These are phyloP conservation scores for Fusarium beomiforme DNA, from an alignment of 2,329 filamentous ascomycete genomes.

Conservation along the genomic window DNA sequence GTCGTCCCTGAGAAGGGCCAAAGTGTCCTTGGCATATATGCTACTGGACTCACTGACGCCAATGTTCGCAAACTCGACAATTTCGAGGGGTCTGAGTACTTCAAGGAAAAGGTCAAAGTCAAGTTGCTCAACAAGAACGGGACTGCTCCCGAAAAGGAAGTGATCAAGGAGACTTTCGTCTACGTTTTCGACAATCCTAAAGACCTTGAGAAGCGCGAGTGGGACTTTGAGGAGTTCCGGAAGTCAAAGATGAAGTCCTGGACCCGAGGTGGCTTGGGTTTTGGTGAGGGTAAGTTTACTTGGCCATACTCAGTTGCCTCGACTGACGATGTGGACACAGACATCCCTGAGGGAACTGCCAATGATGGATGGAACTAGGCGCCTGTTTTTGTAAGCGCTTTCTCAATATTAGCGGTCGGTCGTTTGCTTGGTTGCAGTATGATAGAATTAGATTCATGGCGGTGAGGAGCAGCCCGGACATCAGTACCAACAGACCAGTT, in stretches of 20 bases:
- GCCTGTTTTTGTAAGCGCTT: constrained; percentile 31
- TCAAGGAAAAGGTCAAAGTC: constrained; percentile 63
- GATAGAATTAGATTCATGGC: constrained; percentile 8
- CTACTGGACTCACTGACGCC: constrained; percentile 79
- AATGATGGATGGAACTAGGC: constrained; percentile 9
- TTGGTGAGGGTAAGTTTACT: constrained; percentile 50
- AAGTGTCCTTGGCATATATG: constrained; percentile 78
- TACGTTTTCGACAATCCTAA: constrained; percentile 70
- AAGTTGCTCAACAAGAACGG: constrained; percentile 59
- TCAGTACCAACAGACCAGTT: constrained; percentile 13
- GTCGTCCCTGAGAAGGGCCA: constrained; percentile 68
- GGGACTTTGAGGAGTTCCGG: constrained; percentile 89
- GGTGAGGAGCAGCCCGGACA: constrained; percentile 20
- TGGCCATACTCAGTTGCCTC: neutral
- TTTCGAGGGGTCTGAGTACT: constrained; percentile 85
- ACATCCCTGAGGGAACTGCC: constrained; percentile 32
- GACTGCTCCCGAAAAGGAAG: constrained; percentile 51
- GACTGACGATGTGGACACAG: constrained; percentile 29
- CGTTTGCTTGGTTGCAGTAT: constrained; percentile 17
- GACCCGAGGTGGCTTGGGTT: constrained; percentile 61
- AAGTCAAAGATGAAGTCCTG: constrained; percentile 72
- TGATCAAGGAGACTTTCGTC: constrained; percentile 64
- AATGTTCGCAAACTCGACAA: constrained; percentile 80
- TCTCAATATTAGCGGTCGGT: constrained; percentile 11
- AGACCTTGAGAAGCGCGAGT: constrained; percentile 76